These are phyloP conservation scores for Porcisia hertigi DNA, from an alignment of 208 protist species.

Conservation along the genomic window DNA sequence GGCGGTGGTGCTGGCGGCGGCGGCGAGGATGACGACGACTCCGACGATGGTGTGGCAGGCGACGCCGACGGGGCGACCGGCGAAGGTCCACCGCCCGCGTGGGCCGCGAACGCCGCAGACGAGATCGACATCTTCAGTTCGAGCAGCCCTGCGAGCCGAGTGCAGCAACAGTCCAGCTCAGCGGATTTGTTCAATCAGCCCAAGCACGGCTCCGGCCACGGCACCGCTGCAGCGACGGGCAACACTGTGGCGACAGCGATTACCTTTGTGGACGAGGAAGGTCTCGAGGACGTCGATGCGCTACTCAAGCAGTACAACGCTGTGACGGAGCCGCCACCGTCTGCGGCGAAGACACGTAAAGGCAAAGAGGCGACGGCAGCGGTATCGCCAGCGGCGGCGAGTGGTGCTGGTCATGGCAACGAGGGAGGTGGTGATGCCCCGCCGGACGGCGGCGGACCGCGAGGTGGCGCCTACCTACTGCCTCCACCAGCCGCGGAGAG, in stretches of 20 bases:
- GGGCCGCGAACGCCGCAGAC: constrained; percentile 28
- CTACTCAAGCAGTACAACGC: constrained; percentile 25
- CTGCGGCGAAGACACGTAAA: not conserved
- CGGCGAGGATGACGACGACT: constrained; percentile 17
- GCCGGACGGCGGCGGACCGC: not conserved
- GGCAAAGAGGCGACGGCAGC: not conserved
- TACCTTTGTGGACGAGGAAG: constrained; percentile 10
- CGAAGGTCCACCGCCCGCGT: constrained; percentile 20
- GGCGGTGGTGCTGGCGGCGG: constrained; percentile 3
- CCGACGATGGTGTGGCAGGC: constrained; percentile 16
- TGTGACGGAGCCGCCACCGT: not conserved
- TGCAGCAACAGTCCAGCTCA: not conserved
- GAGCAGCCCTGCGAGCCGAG: constrained; percentile 1
- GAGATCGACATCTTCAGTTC: constrained; percentile 51
- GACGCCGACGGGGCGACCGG: constrained; percentile 8
- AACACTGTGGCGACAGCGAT: constrained; percentile 9
- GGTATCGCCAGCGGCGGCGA: not conserved
- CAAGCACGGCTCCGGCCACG: not conserved
- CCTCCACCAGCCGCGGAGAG: not conserved
- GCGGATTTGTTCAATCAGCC: not conserved
- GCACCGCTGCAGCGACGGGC: constrained; percentile 3
- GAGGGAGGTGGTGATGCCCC: not conserved
- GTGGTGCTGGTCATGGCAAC: not conserved
- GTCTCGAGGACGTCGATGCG: constrained; percentile 26
- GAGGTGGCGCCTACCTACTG: not conserved